Evolutionary conservation across 129 eudicot species (phyloP), one percentile per base, ranked within the genome.

Genomic region (Tagetes patula): DNA sequence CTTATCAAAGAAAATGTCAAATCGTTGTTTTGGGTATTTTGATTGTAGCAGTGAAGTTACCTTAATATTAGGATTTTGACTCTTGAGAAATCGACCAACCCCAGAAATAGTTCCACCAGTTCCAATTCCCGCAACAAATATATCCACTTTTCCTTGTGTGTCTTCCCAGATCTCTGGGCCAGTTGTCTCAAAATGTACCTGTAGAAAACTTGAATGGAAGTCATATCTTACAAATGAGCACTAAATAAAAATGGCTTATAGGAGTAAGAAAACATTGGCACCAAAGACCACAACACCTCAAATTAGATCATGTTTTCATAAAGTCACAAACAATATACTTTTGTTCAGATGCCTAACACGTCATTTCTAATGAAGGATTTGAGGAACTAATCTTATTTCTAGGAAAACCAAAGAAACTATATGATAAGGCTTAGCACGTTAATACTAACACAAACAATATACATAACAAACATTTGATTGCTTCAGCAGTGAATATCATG

Each of bases 141-240:
- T 94, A 74, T 94, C 99, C 74, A 94, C 96, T 82, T 88, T 90
- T 61, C 99, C 99, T 13, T 80, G 88, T 5, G 99, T 94, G 78
- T 94, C 99, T 82, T 94, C 99, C 99, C 99, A 94, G 75, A 94
- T 94, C 85, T 94, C 99, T 5, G 99, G 99, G 65, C 99, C 99
- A 36, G 99, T 94, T 73, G 99, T 90, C 87, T 94, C 99, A 79
- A 39, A 94, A 82, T 94, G 99, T 60, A 94, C 77, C 98, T 94
- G 87, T 82, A 65, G 2, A 77, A 52, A 56, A 81, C 31, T 62
- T 34, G 42, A 8, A 72, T 58, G 46, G 53, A 54, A 70, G 52
- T 38, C 52, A 9, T 52, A 52, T 4, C 53, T 31, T 53, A 70
- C 37, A 70, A 9, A 70, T 53, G 61, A 13, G n/a, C 33, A 49